These are phyloP conservation scores for Suhomyces emberorum DNA, from an alignment of 805 yeast genomes.

Conservation along the genomic window DNA sequence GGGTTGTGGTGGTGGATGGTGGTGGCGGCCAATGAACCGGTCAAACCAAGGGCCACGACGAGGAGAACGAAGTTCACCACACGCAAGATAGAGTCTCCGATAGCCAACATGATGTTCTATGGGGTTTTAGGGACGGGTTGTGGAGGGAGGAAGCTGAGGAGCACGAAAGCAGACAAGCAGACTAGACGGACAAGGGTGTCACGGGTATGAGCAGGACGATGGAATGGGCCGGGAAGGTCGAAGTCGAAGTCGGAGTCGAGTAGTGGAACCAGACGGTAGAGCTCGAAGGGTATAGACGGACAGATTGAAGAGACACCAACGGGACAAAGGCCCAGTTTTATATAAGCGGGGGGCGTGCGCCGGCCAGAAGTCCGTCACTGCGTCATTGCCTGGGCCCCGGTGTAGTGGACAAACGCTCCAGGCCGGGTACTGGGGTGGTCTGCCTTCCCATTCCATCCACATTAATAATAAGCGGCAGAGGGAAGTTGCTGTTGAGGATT, in stretches of 20 bases:
- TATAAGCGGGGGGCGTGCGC: neutral
- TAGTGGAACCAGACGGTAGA: too few relatives aligned
- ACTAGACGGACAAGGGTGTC: too few relatives aligned
- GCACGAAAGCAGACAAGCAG: too few relatives aligned
- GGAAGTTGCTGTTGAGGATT: slow-evolving; percentile 1
- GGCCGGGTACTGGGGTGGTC: neutral
- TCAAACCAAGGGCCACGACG: slow-evolving; percentile 77
- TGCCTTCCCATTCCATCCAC: slow-evolving; percentile 2
- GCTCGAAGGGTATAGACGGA: neutral
- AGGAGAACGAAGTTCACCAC: slow-evolving; percentile 69
- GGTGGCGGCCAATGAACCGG: slow-evolving; percentile 82
- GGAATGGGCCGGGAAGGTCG: too few relatives aligned
- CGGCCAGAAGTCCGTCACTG: neutral
- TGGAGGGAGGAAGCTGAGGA: too few relatives aligned
- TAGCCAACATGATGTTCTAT: slow-evolving; percentile 52
- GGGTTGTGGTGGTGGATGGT: slow-evolving; percentile 51
- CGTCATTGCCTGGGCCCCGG: neutral
- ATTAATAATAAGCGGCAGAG: slow-evolving; percentile 4
- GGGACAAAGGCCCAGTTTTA: neutral
- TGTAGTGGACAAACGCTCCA: neutral
- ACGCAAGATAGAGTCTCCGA: slow-evolving; percentile 76
- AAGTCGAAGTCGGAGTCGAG: too few relatives aligned
- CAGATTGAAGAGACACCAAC: neutral
- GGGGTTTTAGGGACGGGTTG: too few relatives aligned
- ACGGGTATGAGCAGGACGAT: too few relatives aligned